These are phyloP conservation scores for Ettlia oleoabundans DNA, from an alignment of 139 green algal species.

Conservation along the genomic window DNA sequence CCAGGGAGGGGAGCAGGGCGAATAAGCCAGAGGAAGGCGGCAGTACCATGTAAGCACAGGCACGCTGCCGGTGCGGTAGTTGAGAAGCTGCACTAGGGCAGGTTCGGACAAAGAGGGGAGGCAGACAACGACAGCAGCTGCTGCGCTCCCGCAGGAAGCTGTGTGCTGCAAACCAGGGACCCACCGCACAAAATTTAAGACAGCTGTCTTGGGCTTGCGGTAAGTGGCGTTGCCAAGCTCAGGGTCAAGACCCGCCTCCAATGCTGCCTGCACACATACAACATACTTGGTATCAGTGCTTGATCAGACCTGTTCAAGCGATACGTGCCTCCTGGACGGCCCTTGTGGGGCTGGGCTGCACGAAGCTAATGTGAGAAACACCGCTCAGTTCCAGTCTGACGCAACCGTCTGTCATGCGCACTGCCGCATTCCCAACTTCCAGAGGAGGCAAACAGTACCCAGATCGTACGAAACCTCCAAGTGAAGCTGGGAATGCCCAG, in stretches of 20 bases:
- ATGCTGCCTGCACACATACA: constrained; percentile 6
- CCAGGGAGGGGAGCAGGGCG: not conserved
- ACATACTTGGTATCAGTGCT: too few relatives aligned
- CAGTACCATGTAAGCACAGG: not conserved
- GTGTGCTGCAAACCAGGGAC: not conserved
- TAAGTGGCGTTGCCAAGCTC: constrained; percentile 32
- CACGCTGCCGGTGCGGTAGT: not conserved
- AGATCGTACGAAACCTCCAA: not conserved
- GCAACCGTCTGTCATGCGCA: too few relatives aligned
- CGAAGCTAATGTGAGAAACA: too few relatives aligned
- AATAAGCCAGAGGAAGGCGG: not conserved
- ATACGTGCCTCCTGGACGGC: not conserved
- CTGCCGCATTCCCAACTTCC: too few relatives aligned
- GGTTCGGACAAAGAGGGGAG: not conserved
- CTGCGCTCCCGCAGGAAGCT: too few relatives aligned
- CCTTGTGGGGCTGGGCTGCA: too few relatives aligned
- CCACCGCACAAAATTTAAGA: constrained; percentile 45
- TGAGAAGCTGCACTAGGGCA: not conserved
- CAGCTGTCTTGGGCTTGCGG: constrained; percentile 38
- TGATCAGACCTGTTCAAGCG: not conserved
- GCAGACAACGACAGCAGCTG: not conserved
- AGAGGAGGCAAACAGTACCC: too few relatives aligned
- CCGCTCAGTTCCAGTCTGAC: too few relatives aligned
- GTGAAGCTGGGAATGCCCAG: not conserved
- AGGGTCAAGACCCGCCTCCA: constrained; percentile 8